A percentile compares a stretch with the other conserved stretches of the same genome.
Evolutionary conservation across 352 stramenopile genomes (phyloP).

Genomic region (Pythium aphanidermatum): DNA sequence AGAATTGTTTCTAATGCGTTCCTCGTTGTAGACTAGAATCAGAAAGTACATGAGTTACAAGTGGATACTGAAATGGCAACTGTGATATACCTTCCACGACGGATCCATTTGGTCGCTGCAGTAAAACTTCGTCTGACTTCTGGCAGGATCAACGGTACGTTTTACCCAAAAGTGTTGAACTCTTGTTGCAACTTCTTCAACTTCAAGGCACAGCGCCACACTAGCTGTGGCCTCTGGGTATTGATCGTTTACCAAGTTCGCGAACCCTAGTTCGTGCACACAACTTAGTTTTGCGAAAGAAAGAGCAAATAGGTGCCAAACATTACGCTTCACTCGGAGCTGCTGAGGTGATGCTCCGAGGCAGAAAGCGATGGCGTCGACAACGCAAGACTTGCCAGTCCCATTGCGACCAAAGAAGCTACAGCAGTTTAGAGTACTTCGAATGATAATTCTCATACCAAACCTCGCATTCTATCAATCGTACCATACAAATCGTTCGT

Average conservation of each 20-base stretch:
- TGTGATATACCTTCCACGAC: constrained; percentile 7
- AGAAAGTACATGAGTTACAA: background rate
- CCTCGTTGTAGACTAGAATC: background rate
- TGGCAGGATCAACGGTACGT: constrained; percentile 9
- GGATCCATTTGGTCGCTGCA: background rate
- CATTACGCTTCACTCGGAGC: constrained; percentile 20
- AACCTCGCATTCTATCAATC: background rate
- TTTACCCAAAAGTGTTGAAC: constrained; percentile 10
- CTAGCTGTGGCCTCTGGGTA: constrained; percentile 2
- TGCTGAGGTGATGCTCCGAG: constrained; percentile 16
- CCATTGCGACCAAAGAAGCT: constrained; percentile 25
- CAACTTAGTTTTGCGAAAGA: background rate
- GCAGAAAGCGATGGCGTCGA: constrained; percentile 24
- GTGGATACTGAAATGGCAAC: background rate
- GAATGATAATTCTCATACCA: background rate
- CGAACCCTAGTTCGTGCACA: constrained; percentile 7
- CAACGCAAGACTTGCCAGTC: constrained; percentile 21
- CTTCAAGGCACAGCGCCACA: constrained; percentile 12
- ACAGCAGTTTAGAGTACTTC: background rate
- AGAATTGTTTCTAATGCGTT: background rate
- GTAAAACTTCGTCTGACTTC: constrained; percentile 16
- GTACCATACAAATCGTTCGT: constrained; percentile 18
- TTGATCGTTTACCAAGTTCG: constrained; percentile 18
- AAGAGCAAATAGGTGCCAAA: background rate
- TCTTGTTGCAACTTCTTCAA: background rate